Evolutionary conservation across 352 stramenopile genomes (phyloP).

Genomic region (Globisporangium spinosum): DNA sequence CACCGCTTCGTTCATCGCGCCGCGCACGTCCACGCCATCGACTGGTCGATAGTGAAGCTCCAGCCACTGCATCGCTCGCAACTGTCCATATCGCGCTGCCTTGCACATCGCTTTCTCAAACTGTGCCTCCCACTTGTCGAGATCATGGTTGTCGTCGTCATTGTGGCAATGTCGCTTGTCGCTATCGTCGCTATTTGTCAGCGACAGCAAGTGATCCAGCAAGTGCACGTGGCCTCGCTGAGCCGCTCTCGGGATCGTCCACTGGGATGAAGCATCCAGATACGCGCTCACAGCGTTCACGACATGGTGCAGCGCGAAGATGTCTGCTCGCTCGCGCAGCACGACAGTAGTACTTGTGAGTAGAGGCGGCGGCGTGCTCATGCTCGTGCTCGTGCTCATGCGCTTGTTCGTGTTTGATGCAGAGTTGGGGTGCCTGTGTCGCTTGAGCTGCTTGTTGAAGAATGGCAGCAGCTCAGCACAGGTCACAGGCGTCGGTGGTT

Average conservation of each 20-base stretch:
- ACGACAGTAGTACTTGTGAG: background rate
- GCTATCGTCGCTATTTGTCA: background rate
- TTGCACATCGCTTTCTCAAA: conserved; percentile 15
- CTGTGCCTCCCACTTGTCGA: background rate
- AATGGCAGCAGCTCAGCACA: background rate
- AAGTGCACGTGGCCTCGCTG: conserved; percentile 4
- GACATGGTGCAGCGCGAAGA: background rate
- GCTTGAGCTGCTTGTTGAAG: background rate
- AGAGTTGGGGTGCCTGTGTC: background rate
- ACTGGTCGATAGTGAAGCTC: no score
- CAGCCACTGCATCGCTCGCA: background rate
- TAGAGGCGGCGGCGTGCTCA: no score
- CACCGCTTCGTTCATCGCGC: no score
- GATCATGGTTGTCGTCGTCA: background rate
- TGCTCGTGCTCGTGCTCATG: background rate
- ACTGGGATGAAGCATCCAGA: conserved; percentile 4
- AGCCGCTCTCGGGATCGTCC: conserved; percentile 7
- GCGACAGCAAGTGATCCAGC: background rate
- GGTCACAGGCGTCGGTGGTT: no score
- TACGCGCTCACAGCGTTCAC: background rate
- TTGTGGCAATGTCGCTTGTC: background rate
- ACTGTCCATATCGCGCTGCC: background rate
- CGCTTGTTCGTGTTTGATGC: no score
- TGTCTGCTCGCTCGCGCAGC: background rate
- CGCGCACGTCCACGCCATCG: no score